A percentile compares a stretch with the other conserved stretches of the same genome.
These are phyloP conservation scores for Euphorbia schlechtendalii DNA, from an alignment of 441 rosid species.

Conservation along the genomic window DNA sequence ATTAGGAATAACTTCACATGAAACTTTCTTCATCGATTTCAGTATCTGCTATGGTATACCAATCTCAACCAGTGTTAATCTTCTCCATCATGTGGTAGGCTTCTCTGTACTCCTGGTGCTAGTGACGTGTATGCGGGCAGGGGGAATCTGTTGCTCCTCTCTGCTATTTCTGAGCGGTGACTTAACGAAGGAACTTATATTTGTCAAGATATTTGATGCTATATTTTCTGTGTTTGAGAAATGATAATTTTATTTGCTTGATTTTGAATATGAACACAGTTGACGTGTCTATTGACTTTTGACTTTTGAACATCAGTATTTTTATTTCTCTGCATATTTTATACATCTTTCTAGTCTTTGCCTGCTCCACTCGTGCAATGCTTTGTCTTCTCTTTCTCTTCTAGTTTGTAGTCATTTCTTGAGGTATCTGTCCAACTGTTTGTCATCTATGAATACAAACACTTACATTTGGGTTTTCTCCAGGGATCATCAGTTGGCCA, in stretches of 20 bases:
- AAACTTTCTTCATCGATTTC: too few species aligned
- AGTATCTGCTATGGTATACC: too few species aligned
- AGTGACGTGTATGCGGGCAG: too few species aligned
- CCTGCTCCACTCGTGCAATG: not conserved
- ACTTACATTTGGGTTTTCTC: slow-evolving; percentile 14
- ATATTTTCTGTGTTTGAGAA: not conserved
- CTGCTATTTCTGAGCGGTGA: not conserved
- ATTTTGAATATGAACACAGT: not conserved
- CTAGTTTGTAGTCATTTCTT: not conserved
- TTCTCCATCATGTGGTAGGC: too few species aligned
- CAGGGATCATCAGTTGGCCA: slow-evolving; percentile 53
- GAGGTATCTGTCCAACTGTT: not conserved
- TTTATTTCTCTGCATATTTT: not conserved
- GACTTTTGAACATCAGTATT: not conserved
- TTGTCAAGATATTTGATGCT: not conserved
- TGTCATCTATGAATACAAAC: slow-evolving; percentile 6
- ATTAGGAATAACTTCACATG: too few species aligned
- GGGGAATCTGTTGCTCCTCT: too few species aligned
- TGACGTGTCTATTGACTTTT: not conserved
- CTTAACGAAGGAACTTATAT: not conserved
- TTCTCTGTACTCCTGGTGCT: too few species aligned
- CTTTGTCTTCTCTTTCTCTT: not conserved
- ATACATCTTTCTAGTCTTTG: not conserved
- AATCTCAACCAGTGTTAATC: too few species aligned
- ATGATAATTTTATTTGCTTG: not conserved